Conservation (phyloP, 306 rosid species). For the Cotoneaster glaucophyllus region DNA sequence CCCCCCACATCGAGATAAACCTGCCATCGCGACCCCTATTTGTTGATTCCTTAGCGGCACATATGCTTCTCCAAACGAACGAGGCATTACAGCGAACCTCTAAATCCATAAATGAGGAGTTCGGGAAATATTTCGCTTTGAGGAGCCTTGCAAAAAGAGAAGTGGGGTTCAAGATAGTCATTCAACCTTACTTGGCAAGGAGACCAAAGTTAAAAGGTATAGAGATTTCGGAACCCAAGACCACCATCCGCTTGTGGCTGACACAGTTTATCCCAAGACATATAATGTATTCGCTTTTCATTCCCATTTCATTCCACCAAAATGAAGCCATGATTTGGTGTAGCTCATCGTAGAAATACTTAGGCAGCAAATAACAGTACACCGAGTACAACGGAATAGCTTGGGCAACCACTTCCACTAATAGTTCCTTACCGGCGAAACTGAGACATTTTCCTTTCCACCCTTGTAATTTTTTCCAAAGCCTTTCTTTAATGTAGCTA, state of each 20-base stretch:
- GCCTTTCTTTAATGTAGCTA: not conserved
- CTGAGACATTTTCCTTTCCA: not conserved
- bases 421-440: not conserved
- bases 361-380: not conserved
- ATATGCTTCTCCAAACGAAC: too few relatives aligned
- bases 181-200: not conserved
- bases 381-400: too few relatives aligned
- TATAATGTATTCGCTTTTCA: not conserved
- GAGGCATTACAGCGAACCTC: too few relatives aligned
- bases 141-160: too few relatives aligned
- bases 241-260: not conserved
- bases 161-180: too few relatives aligned
- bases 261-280: not conserved
- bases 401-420: not conserved
- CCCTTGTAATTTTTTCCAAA: not conserved
- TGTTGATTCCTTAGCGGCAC: too few relatives aligned
- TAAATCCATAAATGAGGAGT: too few relatives aligned
- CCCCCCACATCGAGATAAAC: too few relatives aligned
- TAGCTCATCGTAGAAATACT: not conserved
- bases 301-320: too few relatives aligned
- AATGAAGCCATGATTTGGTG: not conserved
- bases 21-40: too few relatives aligned
- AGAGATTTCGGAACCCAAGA: not conserved
- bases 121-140: too few relatives aligned
- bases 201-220: not conserved